Evolutionary conservation across 345 rosid species (phyloP), one percentile per base, ranked within the genome.

Genomic region (Brassica incana): DNA sequence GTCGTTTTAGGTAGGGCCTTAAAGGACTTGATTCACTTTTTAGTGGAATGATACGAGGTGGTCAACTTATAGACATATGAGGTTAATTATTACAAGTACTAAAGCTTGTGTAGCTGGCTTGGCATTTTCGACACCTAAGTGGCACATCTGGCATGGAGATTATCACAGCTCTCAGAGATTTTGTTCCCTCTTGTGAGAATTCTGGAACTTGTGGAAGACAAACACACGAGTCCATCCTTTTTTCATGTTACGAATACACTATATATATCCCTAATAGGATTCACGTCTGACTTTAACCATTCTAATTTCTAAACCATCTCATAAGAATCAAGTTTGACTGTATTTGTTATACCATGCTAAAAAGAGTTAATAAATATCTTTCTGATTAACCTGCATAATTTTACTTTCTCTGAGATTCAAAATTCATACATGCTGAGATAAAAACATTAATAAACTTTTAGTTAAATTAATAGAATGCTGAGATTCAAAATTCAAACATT

Each of bases 81-180:
- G 18, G 78, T 61, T 79, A 69, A 80, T 74, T 68, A 74, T 74
- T 62, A 80, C 74, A 74, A 61, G 45, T 14, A 68, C 20, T 72
- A 72, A 78, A 69, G 69, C 56, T 59, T 59, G 56, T 45, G 30
- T 33, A 10, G 36, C 5, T 56, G 38, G 27, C 35, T 67, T 30
- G 38, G 58, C 65, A 50, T 35, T 78, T 69, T 15, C 8, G 72
- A 38, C 66, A 65, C 23, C 76, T n/a, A 6, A 77, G 63, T 16
- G 54, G 66, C 62, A 59, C 36, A 73, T 23, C 73, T 78, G 74
- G 52, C 77, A 30, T 15, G 60, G 18, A 72, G 68, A 43, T 66
- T 43, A n/a, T 56, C 61, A 72, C 77, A 78, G 68, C 73, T 38
- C 72, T 40, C 7, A 72, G 16, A 72, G 72, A 56, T 71, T 65